Evolutionary conservation across 208 protist species (phyloP), one percentile per base, ranked within the genome.

Genomic region (Acanthamoeba lenticulata): DNA sequence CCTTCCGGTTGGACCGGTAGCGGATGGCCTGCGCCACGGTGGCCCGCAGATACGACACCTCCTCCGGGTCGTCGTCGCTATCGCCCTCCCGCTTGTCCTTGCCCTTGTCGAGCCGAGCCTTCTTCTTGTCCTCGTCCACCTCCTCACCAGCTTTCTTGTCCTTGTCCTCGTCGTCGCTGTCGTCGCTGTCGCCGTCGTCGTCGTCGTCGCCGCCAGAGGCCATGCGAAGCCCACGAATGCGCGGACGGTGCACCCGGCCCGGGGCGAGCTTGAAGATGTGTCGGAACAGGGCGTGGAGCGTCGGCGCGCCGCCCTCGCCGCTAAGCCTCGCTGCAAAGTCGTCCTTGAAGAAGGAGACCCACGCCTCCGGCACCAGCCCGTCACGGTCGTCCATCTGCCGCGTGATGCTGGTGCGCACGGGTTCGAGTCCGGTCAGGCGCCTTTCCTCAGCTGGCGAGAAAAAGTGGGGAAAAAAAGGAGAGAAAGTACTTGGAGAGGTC

Each of bases 241-340:
- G 69, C 27, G 69, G 69, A 21, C 34, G 69, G 34, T 40, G 27
- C 24, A 79, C 69, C 2, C 17, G 34, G 38, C 69, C 36, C 17
- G 69, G 69, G 34, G 69, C 5, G 69, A 79, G 69, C 9, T 45
- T 79, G 69, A 79, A 79, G 69, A 79, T 79, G 69, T 79, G 32
- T 7, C 38, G 69, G 38, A 79, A 79, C 40, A 79, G 27, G 0
- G 69, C n/a, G 69, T 79, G 69, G 24, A 79, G 69, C 3, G 38
- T 79, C 21, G 32, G 69, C 3, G 24, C 36, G 36, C 69, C 69
- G 38, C n/a, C 38, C 0, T 29, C 69, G 36, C 69, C 69, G 69
- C 69, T 45, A 29, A 79, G 19, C 24, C 69, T 0, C 15, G 19
- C 0, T 29, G 36, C 40, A 13, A 79, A 79, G 32, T 79, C 69